phyloP scores from a whole-genome alignment of 768 basidiomycete genomes.

The Tulasnella sp. region DNA sequence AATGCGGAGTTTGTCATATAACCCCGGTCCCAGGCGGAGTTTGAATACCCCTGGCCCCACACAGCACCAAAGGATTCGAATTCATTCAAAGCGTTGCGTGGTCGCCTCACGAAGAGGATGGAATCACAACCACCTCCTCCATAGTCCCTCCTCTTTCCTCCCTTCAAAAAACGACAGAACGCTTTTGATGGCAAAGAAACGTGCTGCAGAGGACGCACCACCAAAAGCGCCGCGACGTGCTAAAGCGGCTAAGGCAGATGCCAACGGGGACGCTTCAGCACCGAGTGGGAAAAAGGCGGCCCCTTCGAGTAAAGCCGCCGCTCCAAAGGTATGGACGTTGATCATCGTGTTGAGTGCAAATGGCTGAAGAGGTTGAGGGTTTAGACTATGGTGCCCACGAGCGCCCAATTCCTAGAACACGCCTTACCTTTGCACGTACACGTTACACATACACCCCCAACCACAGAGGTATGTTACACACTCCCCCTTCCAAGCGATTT shows the following conservation, averaged over 20 bases:
- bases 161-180: background rate
- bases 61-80: background rate
- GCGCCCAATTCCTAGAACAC: slow-evolving; percentile 35
- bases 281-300: slow-evolving; percentile 23
- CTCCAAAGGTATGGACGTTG: background rate
- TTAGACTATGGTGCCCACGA: slow-evolving; percentile 37
- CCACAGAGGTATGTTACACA: slow-evolving; percentile 23
- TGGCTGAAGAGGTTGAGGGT: slow-evolving; percentile 5
- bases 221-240: slow-evolving; percentile 32
- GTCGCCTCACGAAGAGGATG: background rate
- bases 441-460: slow-evolving; percentile 52
- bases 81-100: background rate
- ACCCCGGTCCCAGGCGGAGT: no score
- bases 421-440: slow-evolving; percentile 59
- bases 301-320: slow-evolving; percentile 30
- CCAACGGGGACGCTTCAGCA: background rate
- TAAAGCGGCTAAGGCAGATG: slow-evolving; percentile 40
- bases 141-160: background rate
- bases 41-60: background rate
- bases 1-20: slow-evolving; percentile 7
- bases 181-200: slow-evolving; percentile 10
- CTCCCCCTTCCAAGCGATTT: background rate
- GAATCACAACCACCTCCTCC: background rate
- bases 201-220: background rate
- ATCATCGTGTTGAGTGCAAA: no score